Evolutionary conservation across 129 eudicot genomes (phyloP), one percentile per base, ranked within the genome.

Genomic region (Pseudognaphalium luteoalbum): DNA sequence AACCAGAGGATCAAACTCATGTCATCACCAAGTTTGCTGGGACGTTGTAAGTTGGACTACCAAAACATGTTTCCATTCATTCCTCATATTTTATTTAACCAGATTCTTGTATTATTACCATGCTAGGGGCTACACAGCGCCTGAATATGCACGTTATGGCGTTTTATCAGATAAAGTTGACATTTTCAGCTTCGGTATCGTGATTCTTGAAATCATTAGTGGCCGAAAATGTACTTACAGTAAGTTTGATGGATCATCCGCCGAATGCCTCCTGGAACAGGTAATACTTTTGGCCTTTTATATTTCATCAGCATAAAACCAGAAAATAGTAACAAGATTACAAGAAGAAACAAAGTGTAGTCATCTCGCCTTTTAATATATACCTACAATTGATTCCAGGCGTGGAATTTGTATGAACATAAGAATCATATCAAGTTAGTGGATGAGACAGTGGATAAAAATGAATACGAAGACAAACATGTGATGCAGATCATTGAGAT

Each of bases 401-500:
- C 68, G 5, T 63, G 68, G 68, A 22, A 63, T 41, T 63, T 63
- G 19, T 63, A 63, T 63, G 68, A 63, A 63, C 14, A 30, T 5
- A 29, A 63, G 20, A 15, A 15, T 0, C 35, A 63, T 63, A 63
- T 63, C 7, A 29, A 3, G 37, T 63, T 63, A 29, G 68, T 63
- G 29, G 68, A 63, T 63, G 68, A 63, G 9, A 63, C 68, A 63
- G 52, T 87, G 65, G 83, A 71, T 47, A 5, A 44, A 4, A 61
- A 65, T 59, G 81, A 78, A 16, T 76, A 78, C 3, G 35, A 71
- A 0, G 70, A 79, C 15, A 78, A 71, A 72, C 76, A 81, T 2
- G 74, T 81, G 81, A 84, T 70, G 83, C 80, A 77, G 72, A 67
- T 80, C 56, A 62, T 84, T 9, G 87, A 87, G 68, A 84, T 87